Conservation (phyloP, 2,329 filamentous ascomycete genomes). For the Fusarium kyushuense region DNA sequence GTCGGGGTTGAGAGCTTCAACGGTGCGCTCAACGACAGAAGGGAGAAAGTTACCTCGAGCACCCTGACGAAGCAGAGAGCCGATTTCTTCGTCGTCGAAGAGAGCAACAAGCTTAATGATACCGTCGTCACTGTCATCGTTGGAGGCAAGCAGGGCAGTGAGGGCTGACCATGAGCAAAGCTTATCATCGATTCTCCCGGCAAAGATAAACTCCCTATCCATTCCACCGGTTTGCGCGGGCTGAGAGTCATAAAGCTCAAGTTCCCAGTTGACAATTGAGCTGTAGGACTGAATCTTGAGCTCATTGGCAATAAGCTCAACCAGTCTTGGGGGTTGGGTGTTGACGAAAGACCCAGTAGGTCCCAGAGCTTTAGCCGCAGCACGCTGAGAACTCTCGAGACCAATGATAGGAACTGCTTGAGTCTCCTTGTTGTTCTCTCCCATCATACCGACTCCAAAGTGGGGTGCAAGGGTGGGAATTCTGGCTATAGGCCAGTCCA, state of each 20-base stretch:
- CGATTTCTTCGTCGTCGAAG: conserved; percentile 98
- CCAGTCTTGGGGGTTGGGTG: conserved; percentile 86
- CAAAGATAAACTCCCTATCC: conserved; percentile 94
- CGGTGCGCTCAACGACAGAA: conserved; percentile 81
- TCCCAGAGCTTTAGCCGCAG: conserved; percentile 62
- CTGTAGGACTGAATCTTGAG: conserved; percentile 78
- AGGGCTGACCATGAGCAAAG: conserved; percentile 95
- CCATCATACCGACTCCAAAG: conserved; percentile 82
- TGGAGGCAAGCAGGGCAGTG: conserved; percentile 80
- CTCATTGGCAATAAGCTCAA: conserved; percentile 82
- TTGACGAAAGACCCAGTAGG: conserved; percentile 77
- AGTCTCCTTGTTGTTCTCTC: conserved; percentile 83
- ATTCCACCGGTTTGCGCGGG: conserved; percentile 86
- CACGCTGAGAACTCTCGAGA: conserved; percentile 74
- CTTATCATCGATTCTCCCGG: conserved; percentile 96
- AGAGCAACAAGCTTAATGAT: conserved; percentile 91
- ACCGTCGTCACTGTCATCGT: conserved; percentile 67
- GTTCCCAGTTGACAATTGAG: conserved; percentile 93
- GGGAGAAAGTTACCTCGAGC: conserved; percentile 91
- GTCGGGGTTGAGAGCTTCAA: conserved; percentile 73
- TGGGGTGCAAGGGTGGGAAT: conserved; percentile 94
- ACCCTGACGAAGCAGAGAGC: conserved; percentile 89
- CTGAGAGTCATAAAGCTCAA: conserved; percentile 93
- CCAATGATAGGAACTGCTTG: conserved; percentile 95
- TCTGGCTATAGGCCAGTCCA: conserved; percentile 93